These are phyloP conservation scores for Sarcodon aspratus DNA, from an alignment of 768 basidiomycete genomes.

Conservation along the genomic window DNA sequence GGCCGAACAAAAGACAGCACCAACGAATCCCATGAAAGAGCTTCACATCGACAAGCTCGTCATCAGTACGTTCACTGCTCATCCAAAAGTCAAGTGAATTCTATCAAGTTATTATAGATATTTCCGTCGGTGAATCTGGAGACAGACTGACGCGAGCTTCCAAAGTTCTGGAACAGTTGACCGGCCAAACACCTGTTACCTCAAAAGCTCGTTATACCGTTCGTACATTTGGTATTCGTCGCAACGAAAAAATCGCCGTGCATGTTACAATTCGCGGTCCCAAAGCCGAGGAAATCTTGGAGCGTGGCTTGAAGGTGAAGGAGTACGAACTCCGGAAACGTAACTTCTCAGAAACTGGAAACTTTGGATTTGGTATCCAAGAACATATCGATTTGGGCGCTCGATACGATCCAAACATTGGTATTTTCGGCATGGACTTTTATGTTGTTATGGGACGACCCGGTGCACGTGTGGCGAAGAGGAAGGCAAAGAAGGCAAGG, in stretches of 20 bases:
- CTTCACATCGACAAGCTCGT: slow-evolving; percentile 96
- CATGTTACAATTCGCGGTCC: slow-evolving; percentile 98
- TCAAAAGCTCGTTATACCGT: slow-evolving; percentile 99
- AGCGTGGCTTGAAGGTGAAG: slow-evolving; percentile 99
- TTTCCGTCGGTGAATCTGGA: slow-evolving; percentile 99
- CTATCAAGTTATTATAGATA: slow-evolving; percentile 51
- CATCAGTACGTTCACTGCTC: slow-evolving; percentile 72
- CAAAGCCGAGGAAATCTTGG: slow-evolving; percentile 98
- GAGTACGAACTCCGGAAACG: slow-evolving; percentile 96
- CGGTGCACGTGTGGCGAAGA: slow-evolving; percentile 80
- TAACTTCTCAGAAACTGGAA: slow-evolving; percentile 98
- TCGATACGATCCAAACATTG: slow-evolving; percentile 95
- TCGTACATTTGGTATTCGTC: slow-evolving; percentile 96
- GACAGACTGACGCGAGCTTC: slow-evolving; percentile 98
- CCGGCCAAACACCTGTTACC: slow-evolving; percentile 97
- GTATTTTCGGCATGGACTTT: slow-evolving; percentile 99
- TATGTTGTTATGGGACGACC: slow-evolving; percentile 96
- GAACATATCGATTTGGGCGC: slow-evolving; percentile 99
- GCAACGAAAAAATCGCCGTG: slow-evolving; percentile 99
- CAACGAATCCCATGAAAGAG: slow-evolving; percentile 93
- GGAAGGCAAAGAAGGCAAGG: slow-evolving; percentile 81
- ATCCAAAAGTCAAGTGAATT: background rate
- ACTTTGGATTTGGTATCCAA: slow-evolving; percentile 99
- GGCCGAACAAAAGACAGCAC: slow-evolving; percentile 84
- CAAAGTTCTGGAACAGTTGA: slow-evolving; percentile 98